Conservation (phyloP, 192 early-diverging fungal species). For the Umbelopsis sp. region DNA sequence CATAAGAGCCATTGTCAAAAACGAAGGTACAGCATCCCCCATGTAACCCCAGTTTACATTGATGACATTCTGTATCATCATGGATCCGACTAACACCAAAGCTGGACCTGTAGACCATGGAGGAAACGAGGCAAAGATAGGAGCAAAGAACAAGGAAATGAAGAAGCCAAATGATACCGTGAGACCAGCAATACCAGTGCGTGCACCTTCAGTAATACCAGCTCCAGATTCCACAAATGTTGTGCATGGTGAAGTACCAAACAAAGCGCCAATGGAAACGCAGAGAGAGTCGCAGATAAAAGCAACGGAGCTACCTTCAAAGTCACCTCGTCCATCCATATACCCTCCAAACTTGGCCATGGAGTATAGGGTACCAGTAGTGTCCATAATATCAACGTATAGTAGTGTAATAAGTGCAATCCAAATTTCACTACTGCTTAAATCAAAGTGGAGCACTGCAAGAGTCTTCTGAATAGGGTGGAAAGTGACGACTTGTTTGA, state of each 20-base stretch:
- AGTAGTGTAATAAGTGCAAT: constrained; percentile 80
- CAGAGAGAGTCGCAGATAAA: constrained; percentile 72
- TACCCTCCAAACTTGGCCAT: constrained; percentile 86
- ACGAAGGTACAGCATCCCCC: constrained; percentile 76
- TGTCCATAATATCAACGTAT: constrained; percentile 86
- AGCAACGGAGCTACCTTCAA: constrained; percentile 72
- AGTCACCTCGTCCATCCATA: constrained; percentile 73
- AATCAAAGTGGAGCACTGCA: constrained; percentile 63
- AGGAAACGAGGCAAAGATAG: constrained; percentile 82
- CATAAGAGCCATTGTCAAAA: constrained; percentile 75
- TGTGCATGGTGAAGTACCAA: constrained; percentile 76
- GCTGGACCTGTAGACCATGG: constrained; percentile 86
- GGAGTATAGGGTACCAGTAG: constrained; percentile 82
- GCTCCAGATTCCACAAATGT: constrained; percentile 84
- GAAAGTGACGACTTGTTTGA: constrained; percentile 60
- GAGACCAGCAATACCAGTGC: constrained; percentile 76
- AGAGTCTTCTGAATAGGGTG: constrained; percentile 41
- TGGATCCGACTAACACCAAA: constrained; percentile 72
- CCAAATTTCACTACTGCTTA: constrained; percentile 65
- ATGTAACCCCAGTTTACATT: constrained; percentile 81
- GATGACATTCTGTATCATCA: constrained; percentile 73
- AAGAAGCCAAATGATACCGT: constrained; percentile 70
- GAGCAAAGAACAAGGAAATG: constrained; percentile 78
- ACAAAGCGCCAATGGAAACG: constrained; percentile 64
- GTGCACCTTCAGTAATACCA: constrained; percentile 79